A percentile compares a stretch with the other conserved stretches of the same genome.
Evolutionary conservation across 345 rosid genomes (phyloP).

Genomic region (Noccaea bulbosa): DNA sequence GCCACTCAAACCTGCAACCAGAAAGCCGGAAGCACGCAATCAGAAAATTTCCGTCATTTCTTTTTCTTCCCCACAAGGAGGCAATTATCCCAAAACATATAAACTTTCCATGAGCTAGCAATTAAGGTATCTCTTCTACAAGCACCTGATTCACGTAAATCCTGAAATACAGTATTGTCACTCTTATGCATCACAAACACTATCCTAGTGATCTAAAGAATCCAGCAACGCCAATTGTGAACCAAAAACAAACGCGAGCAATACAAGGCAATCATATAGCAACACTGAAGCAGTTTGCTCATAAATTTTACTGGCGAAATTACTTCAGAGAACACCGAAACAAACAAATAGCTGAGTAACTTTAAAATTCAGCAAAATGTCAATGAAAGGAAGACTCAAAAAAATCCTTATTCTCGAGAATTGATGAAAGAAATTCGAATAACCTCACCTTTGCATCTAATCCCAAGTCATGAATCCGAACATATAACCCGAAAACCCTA

Average conservation of each 20-base stretch:
- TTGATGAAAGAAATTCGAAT: not conserved
- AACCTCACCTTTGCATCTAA: constrained; percentile 34
- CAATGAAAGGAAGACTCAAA: not conserved
- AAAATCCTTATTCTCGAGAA: constrained; percentile 1
- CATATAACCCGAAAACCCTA: constrained; percentile 19
- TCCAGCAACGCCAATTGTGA: constrained; percentile 4
- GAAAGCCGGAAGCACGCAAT: not conserved
- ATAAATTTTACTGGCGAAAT: constrained; percentile 1
- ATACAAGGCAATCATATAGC: constrained; percentile 10
- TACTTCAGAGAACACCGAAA: constrained; percentile 1
- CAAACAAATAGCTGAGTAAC: not conserved
- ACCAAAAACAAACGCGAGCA: not conserved
- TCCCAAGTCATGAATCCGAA: constrained; percentile 9
- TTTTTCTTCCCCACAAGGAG: not conserved
- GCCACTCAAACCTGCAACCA: constrained; percentile 32
- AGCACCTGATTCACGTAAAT: not conserved
- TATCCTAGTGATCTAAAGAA: constrained; percentile 7
- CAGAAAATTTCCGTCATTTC: not conserved
- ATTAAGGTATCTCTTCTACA: not conserved
- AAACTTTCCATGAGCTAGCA: constrained; percentile 1
- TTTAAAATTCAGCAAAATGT: not conserved
- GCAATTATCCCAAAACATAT: not conserved
- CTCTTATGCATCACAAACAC: not conserved
- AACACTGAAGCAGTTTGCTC: constrained; percentile 1
- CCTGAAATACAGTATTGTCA: not conserved